phyloP scores from a whole-genome alignment of 2,329 filamentous ascomycete genomes.

The Parafenestella ontariensis region DNA sequence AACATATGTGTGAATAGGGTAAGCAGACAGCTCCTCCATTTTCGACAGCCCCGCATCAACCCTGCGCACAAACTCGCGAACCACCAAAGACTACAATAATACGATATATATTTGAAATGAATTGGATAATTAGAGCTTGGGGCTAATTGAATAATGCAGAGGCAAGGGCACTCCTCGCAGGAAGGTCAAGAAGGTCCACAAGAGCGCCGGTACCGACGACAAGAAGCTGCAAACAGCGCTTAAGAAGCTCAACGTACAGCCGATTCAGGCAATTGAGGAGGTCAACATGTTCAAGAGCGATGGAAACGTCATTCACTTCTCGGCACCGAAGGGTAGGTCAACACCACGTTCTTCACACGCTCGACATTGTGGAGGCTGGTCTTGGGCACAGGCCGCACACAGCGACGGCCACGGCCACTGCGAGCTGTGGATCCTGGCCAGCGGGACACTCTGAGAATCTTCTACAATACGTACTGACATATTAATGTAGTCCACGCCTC shows the following conservation, averaged over 20 bases:
- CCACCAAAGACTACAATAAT: neutral
- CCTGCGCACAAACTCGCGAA: slow-evolving; percentile 10
- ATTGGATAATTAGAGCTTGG: neutral
- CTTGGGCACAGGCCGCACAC: neutral
- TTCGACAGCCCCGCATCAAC: slow-evolving; percentile 27
- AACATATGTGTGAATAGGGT: slow-evolving; percentile 36
- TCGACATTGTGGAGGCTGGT: neutral
- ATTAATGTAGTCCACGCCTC: slow-evolving; percentile 81
- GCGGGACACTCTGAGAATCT: neutral
- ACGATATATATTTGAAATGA: neutral
- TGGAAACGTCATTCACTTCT: slow-evolving; percentile 99
- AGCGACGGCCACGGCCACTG: neutral
- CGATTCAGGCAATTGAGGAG: slow-evolving; percentile 99
- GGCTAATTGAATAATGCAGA: slow-evolving; percentile 57
- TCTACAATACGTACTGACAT: slow-evolving; percentile 15
- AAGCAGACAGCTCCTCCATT: slow-evolving; percentile 34
- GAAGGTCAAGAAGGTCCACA: slow-evolving; percentile 98
- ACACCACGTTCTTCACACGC: neutral
- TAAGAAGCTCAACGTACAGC: slow-evolving; percentile 99
- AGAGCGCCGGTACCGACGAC: slow-evolving; percentile 92
- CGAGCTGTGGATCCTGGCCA: neutral
- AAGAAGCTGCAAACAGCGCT: slow-evolving; percentile 98
- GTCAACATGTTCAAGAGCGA: slow-evolving; percentile 99
- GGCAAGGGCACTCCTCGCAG: slow-evolving; percentile 98
- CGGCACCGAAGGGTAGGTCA: slow-evolving; percentile 88